These are phyloP conservation scores for Fusarium subglutinans DNA, from an alignment of 2,329 filamentous ascomycete genomes.

Conservation along the genomic window DNA sequence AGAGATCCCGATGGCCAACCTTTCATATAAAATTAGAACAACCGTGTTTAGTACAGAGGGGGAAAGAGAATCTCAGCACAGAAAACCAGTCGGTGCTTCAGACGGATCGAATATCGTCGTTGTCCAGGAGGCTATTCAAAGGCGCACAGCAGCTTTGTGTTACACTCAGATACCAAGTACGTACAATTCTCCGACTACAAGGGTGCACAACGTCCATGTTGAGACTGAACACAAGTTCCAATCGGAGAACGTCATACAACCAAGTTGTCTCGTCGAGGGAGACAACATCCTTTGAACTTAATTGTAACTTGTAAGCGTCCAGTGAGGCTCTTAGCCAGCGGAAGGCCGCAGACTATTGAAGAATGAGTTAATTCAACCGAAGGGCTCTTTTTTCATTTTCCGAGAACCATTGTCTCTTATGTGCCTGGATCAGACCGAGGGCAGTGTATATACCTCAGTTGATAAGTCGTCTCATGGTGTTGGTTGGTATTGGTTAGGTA, in stretches of 20 bases:
- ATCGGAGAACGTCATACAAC: conserved; percentile 16
- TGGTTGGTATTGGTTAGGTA: background rate
- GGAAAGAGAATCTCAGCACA: background rate
- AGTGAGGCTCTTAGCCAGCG: background rate
- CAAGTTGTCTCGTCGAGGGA: conserved; percentile 6
- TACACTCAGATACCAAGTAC: conserved; percentile 26
- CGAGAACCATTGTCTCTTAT: background rate
- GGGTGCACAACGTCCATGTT: background rate
- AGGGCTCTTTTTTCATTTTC: background rate
- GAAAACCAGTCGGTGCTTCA: conserved; percentile 1
- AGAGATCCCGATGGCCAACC: background rate
- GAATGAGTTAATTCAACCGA: background rate
- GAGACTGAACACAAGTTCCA: conserved; percentile 8
- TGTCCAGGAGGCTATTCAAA: conserved; percentile 1
- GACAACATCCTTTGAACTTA: conserved; percentile 7
- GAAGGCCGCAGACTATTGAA: background rate
- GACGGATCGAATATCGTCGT: background rate
- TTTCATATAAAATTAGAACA: background rate
- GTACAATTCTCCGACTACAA: conserved; percentile 26
- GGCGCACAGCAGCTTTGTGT: conserved; percentile 14
- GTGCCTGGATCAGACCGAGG: background rate
- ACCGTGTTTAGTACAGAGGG: background rate
- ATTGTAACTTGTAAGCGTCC: background rate
- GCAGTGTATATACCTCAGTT: background rate
- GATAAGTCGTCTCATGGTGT: background rate